Evolutionary conservation across 2,329 filamentous ascomycete genomes (phyloP), one percentile per base, ranked within the genome.

Genomic region (Pseudogymnoascus sp.): DNA sequence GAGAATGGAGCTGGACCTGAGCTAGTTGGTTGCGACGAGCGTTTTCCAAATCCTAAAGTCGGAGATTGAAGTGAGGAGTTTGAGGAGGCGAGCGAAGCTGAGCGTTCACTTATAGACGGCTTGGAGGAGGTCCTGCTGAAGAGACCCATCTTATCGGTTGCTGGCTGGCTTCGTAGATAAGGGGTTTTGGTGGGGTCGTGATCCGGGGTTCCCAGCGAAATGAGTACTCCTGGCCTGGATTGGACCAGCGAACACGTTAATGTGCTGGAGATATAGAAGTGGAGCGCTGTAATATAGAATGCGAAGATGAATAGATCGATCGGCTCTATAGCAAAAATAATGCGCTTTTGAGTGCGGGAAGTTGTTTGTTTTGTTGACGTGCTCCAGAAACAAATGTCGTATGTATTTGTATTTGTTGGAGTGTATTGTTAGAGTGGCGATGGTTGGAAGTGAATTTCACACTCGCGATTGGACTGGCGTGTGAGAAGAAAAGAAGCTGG

Each of bases 141-240:
- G 38, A 64, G 17, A 17, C 60, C 42, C 63, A 64, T 64, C 60
- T 62, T 62, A 44, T 62, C 60, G 61, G 44, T 1, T 28, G 44
- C 23, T 50, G 42, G 21, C 15, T 15, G 44, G 21, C 15, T 10
- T n/a, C 15, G 44, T 50, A 28, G 44, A 50, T 50, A 50, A 50
- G 44, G 44, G 23, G 44, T 50, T 28, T 50, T 28, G 44, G 44
- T 50, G 44, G 44, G 44, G 44, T 50, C 15, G n/a, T 50, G 44
- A 28, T 28, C 23, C 44, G 44, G 10, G 28, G 21, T 11, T 50
- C 23, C 13, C 44, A 2, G 13, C 13, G 21, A 26, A 50, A 8
- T 8, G 13, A 50, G 44, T 50, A 50, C 44, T 50, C 44, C 23
- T 26, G 23, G 40, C 40, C 19, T 44, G 19, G 40, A 44, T 21